Evolutionary conservation across 1,139 yeast genomes (phyloP).

Genomic region (Starmera stellimalicola): DNA sequence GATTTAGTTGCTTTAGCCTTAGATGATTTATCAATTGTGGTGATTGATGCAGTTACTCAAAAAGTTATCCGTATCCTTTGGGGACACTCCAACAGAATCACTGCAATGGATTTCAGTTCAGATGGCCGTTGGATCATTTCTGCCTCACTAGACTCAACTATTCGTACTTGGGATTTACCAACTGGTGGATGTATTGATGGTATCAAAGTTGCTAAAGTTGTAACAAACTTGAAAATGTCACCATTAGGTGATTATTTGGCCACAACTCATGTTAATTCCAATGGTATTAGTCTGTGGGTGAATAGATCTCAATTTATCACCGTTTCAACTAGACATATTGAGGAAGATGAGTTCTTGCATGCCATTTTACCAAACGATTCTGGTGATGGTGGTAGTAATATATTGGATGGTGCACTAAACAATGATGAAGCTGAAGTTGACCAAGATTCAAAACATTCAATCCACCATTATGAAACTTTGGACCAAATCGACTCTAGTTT

Average conservation of each 20-base stretch:
- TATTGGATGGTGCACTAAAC: constrained; percentile 73
- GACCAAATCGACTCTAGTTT: constrained; percentile 58
- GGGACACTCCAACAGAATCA: constrained; percentile 87
- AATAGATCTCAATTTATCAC: constrained; percentile 74
- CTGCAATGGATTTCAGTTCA: constrained; percentile 84
- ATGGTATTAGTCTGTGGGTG: constrained; percentile 90
- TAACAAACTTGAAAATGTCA: constrained; percentile 71
- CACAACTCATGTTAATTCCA: constrained; percentile 84
- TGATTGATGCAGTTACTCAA: constrained; percentile 75
- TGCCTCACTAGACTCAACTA: constrained; percentile 74
- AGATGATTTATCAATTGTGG: constrained; percentile 79
- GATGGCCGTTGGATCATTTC: constrained; percentile 95
- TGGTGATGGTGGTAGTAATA: constrained; percentile 69
- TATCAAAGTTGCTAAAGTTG: constrained; percentile 65
- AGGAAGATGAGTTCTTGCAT: constrained; percentile 60
- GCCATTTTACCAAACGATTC: constrained; percentile 67
- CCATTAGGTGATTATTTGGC: constrained; percentile 90
- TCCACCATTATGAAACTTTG: constrained; percentile 39
- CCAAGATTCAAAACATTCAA: constrained; percentile 10
- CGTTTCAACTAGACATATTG: constrained; percentile 65
- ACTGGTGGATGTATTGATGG: constrained; percentile 98
- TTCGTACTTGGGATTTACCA: constrained; percentile 96
- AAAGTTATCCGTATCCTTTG: constrained; percentile 77
- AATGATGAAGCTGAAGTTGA: constrained; percentile 24
- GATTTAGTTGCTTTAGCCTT: constrained; percentile 80